Evolutionary conservation across 805 yeast species (phyloP).

Genomic region (Teunomyces kruisii): DNA sequence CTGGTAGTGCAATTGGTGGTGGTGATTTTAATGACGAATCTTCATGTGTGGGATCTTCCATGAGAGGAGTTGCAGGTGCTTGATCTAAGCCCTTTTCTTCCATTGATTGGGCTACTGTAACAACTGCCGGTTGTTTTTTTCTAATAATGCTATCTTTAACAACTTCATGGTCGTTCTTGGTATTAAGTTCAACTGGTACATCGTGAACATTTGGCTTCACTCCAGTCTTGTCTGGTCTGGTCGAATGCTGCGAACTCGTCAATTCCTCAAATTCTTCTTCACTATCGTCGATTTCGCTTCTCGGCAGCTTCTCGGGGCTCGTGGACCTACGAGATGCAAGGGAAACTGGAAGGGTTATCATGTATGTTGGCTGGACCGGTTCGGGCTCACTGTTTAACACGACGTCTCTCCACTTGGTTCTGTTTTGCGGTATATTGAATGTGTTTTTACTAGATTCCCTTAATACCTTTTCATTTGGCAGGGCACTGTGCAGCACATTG

Average conservation of each 20-base stretch:
- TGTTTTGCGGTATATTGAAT: neutral
- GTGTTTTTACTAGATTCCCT: neutral
- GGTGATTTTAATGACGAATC: too few species aligned
- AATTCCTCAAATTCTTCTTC: constrained; percentile 12
- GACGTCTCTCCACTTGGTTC: neutral
- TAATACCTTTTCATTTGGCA: neutral
- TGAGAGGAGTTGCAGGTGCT: too few species aligned
- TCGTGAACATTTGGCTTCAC: neutral
- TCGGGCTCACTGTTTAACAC: neutral
- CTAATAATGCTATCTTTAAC: too few species aligned
- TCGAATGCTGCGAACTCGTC: constrained; percentile 8
- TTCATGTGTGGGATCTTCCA: too few species aligned
- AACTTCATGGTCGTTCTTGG: neutral
- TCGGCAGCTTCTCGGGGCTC: neutral
- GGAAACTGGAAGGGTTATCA: neutral
- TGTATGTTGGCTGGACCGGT: neutral
- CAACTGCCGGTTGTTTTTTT: neutral
- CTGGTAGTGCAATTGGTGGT: too few species aligned
- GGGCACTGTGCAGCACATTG: neutral
- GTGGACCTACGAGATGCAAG: too few species aligned
- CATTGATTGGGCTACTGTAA: neutral
- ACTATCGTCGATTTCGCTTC: constrained; percentile 12
- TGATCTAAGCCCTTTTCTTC: neutral
- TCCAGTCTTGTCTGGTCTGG: neutral
- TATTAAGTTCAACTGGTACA: too few species aligned